Conservation (phyloP, 805 yeast genomes). For the Nakazawaea ernobii region DNA sequence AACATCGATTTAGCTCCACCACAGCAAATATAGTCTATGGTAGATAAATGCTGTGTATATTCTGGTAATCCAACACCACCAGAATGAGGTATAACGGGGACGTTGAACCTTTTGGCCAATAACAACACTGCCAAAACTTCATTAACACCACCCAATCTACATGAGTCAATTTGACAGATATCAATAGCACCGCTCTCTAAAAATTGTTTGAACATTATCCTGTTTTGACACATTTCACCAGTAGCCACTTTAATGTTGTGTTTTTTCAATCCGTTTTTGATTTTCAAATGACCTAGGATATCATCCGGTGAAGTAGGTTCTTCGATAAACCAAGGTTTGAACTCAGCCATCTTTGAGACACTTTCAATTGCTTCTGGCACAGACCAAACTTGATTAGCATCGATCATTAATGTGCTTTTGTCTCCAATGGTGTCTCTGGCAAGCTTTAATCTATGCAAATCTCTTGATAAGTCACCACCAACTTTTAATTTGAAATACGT, state of each 20-base stretch:
- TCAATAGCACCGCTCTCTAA: slow-evolving; percentile 20
- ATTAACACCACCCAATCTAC: slow-evolving; percentile 19
- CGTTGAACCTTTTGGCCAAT: slow-evolving; percentile 17
- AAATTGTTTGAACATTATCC: slow-evolving; percentile 20
- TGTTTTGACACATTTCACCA: slow-evolving; percentile 21
- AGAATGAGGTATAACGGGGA: slow-evolving; percentile 19
- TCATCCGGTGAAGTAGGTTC: slow-evolving; percentile 23
- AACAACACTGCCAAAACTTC: slow-evolving; percentile 19
- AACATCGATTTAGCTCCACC: slow-evolving; percentile 17
- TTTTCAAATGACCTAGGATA: slow-evolving; percentile 18
- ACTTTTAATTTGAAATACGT: slow-evolving; percentile 35
- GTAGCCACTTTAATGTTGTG: slow-evolving; percentile 19
- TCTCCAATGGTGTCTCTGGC: slow-evolving; percentile 36
- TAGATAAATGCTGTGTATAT: slow-evolving; percentile 17
- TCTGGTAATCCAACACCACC: slow-evolving; percentile 22
- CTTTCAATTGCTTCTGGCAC: slow-evolving; percentile 21
- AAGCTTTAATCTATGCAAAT: slow-evolving; percentile 27
- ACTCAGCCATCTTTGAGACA: slow-evolving; percentile 16
- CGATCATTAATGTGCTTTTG: slow-evolving; percentile 23
- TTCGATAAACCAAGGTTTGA: slow-evolving; percentile 20
- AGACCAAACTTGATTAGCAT: slow-evolving; percentile 21
- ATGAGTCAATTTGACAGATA: slow-evolving; percentile 19
- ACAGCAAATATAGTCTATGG: slow-evolving; percentile 18
- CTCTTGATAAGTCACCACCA: slow-evolving; percentile 32
- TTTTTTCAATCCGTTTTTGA: slow-evolving; percentile 17